Evolutionary conservation across 1,284 basidiomycete genomes (phyloP), one percentile per base, ranked within the genome.

Genomic region (Rhizopogon parksii): DNA sequence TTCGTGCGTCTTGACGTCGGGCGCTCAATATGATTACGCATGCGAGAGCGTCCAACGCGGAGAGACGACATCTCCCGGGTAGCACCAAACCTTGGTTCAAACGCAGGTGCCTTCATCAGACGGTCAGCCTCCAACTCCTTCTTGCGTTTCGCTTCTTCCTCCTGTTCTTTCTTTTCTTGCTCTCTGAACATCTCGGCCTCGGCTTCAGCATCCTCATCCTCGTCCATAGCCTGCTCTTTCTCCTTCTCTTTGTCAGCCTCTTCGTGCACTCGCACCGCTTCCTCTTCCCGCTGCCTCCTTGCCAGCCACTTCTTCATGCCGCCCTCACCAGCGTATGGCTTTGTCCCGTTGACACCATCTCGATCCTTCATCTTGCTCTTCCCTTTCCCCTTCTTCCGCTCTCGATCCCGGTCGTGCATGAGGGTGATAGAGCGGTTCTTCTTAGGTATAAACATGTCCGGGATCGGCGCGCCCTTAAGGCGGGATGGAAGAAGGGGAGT

Each of bases 301-400:
- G 82, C 80, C 36, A 89, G 65, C 64, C 87, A 67, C 60, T 83
- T 88, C 71, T 83, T 85, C 76, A 86, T 79, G 0, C 84, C 83
- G 43, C 84, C 83, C 55, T 79, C 77, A 4, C 85, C 85, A 1
- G 84, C 80, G 58, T 88, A 88, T 3, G 85, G 85, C 59, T 88
- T 82, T 12, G 74, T 79, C 36, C 73, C 72, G 57, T 80, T 80
- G 15, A 69, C 64, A 17, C 51, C 56, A 37, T 60, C 66, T 42
- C 58, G 60, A 24, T 59, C 59, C 57, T 52, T 64, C 56, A 49
- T 62, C 58, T 62, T 70, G 14, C 54, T 62, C 49, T 63, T 68
- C 35, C 65, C 59, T 59, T 69, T 63, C 49, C 56, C 52, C 52
- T 64, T 60, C 37, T 64, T 69, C 55, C 62, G 65, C 36, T 77